Conservation (phyloP, 768 basidiomycete species). For the Tephrocybe rancida region DNA sequence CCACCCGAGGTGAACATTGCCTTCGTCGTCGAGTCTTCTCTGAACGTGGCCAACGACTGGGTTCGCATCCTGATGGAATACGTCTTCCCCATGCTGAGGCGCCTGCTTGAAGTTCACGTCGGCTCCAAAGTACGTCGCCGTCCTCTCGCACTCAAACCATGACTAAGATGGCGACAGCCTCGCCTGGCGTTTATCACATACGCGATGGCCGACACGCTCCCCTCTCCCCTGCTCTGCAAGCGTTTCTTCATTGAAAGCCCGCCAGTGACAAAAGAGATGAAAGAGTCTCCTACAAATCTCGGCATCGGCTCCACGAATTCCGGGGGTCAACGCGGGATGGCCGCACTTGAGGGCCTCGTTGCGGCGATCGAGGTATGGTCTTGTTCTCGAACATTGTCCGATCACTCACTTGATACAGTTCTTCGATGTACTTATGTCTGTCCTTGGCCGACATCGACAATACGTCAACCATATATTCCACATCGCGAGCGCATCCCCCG, state of each 20-base stretch:
- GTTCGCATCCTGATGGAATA: slow-evolving; percentile 45
- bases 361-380: slow-evolving; percentile 64
- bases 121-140: slow-evolving; percentile 34
- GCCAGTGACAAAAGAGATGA: slow-evolving; percentile 45
- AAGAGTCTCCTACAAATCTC: slow-evolving; percentile 44
- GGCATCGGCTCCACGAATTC: slow-evolving; percentile 61
- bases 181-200: slow-evolving; percentile 63
- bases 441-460: slow-evolving; percentile 13
- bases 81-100: slow-evolving; percentile 51
- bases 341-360: slow-evolving; percentile 70
- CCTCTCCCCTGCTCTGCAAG: slow-evolving; percentile 57
- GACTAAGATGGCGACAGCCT: slow-evolving; percentile 19
- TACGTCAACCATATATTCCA: slow-evolving; percentile 57
- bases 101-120: slow-evolving; percentile 46
- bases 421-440: slow-evolving; percentile 40
- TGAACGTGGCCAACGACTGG: slow-evolving; percentile 58
- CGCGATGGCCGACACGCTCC: slow-evolving; percentile 56
- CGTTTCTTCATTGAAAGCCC: slow-evolving; percentile 54
- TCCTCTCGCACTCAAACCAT: background rate
- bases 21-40: slow-evolving; percentile 64
- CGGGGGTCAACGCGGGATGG: slow-evolving; percentile 56
- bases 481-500: slow-evolving; percentile 58
- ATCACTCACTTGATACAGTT: slow-evolving; percentile 26
- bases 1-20: slow-evolving; percentile 43
- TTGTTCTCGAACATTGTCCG: background rate